phyloP scores from a whole-genome alignment of 2,329 filamentous ascomycete genomes.

The Zymoseptoria tritici region DNA sequence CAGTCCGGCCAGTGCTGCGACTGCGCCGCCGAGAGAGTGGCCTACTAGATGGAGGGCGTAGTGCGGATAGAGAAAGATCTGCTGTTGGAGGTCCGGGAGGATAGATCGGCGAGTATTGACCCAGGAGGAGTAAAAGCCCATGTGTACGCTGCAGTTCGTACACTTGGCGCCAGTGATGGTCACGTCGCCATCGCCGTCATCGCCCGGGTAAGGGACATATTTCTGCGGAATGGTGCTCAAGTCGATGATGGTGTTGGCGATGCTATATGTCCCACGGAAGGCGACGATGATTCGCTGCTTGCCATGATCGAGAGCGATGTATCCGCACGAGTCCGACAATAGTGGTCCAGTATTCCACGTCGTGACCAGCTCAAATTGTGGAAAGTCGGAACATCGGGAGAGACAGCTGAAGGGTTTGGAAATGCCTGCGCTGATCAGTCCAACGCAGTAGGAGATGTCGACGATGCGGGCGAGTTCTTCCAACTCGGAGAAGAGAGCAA shows the following conservation, averaged over 20 bases:
- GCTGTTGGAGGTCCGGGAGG: conserved; percentile 55
- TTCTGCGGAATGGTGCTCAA: conserved; percentile 81
- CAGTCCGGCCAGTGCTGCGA: conserved; percentile 77
- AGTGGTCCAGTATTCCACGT: conserved; percentile 88
- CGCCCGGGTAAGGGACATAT: conserved; percentile 76
- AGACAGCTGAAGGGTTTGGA: conserved; percentile 75
- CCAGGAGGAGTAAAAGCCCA: conserved; percentile 85
- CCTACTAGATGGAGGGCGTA: conserved; percentile 75
- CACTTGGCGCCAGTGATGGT: conserved; percentile 50
- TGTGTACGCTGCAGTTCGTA: conserved; percentile 83
- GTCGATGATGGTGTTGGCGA: conserved; percentile 85
- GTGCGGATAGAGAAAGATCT: conserved; percentile 55
- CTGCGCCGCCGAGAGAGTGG: conserved; percentile 86
- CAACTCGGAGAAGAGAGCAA: conserved; percentile 65
- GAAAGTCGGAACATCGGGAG: conserved; percentile 79
- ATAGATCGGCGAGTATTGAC: conserved; percentile 62
- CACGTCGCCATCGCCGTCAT: conserved; percentile 32
- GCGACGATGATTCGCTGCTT: conserved; percentile 67
- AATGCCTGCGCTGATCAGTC: conserved; percentile 74
- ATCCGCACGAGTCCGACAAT: conserved; percentile 86
- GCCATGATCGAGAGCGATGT: conserved; percentile 77
- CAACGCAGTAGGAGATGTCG: conserved; percentile 91
- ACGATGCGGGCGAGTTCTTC: conserved; percentile 86
- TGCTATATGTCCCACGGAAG: conserved; percentile 89
- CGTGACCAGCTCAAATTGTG: conserved; percentile 66